Evolutionary conservation across 2,329 filamentous ascomycete species (phyloP), one percentile per base, ranked within the genome.

Genomic region (Decorospora gaudefroyi): DNA sequence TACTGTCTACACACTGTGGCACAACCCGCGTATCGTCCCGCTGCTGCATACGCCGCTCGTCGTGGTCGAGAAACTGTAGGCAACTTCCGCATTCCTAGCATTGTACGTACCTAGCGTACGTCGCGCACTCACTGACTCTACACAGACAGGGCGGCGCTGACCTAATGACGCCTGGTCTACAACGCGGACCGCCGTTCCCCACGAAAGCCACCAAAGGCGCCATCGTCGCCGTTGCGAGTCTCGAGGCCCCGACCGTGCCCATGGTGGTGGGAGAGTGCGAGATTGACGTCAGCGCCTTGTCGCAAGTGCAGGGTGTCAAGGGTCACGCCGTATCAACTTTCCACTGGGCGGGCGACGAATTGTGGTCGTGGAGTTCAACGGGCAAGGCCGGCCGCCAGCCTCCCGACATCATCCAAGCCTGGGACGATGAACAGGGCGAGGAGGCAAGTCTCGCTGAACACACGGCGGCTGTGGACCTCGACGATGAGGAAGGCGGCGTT

Each of bases 341-440:
- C 34, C 84, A 87, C 59, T 87, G 84, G 84, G 76, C 78, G 48
- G 83, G 84, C 1, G 84, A 87, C 68, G 84, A 87, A 68, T 61
- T 86, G n/a, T 87, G 83, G 82, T 73, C 74, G 4, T 85, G 81
- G 79, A 83, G 77, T 57, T 72, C 76, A 21, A 73, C 71, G 18
- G 79, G 76, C 4, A 77, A 74, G 46, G 74, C 78, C 12, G 83
- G 81, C 7, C 69, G 70, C 26, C 68, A 75, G 11, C 71, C 78
- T 9, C 83, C 83, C 1, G 76, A 77, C 18, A 68, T 74, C 9
- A 60, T 85, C 11, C 70, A 78, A 12, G 81, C 77, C 0, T 86
- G 75, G 73, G 62, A 66, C 13, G 63, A 68, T 12, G 69, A 70
- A 19, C 61, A 63, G 3, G 53, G 65, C 22, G 59, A 68, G 26